These are phyloP conservation scores for Ganoderma sinense DNA, from an alignment of 1,284 basidiomycete genomes.

Conservation along the genomic window DNA sequence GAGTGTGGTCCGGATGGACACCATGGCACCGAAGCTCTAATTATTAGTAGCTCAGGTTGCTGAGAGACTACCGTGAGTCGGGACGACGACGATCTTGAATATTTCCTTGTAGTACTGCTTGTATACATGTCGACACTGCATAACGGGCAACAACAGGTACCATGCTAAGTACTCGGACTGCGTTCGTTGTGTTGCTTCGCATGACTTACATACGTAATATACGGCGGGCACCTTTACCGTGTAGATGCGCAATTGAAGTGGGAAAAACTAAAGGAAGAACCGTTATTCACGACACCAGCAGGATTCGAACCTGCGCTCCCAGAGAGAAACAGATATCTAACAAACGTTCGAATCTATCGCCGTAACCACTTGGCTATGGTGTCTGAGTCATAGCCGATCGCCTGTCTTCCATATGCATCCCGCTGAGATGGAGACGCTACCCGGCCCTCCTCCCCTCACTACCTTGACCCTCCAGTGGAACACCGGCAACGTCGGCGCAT, in stretches of 20 bases:
- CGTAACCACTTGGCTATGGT: neutral
- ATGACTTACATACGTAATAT: too few relatives aligned
- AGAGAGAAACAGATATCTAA: slow-evolving; percentile 32
- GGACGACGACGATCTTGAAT: neutral
- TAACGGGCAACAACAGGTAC: too few relatives aligned
- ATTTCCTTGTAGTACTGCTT: neutral
- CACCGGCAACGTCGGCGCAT: too few relatives aligned
- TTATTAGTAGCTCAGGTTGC: neutral
- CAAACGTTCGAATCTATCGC: slow-evolving; percentile 32
- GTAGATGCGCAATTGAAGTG: neutral
- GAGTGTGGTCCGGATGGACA: slow-evolving; percentile 30
- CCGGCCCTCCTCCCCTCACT: too few relatives aligned
- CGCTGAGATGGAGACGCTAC: too few relatives aligned
- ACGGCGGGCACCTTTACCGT: too few relatives aligned
- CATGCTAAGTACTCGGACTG: too few relatives aligned
- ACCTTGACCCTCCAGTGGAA: too few relatives aligned
- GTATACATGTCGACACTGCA: too few relatives aligned
- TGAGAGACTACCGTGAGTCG: neutral
- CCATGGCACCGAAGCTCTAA: slow-evolving; percentile 25
- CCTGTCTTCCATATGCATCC: too few relatives aligned
- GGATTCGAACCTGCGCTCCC: slow-evolving; percentile 38
- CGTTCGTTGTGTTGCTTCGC: too few relatives aligned
- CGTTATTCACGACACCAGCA: slow-evolving; percentile 28
- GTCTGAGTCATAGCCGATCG: too few relatives aligned
- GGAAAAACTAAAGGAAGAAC: neutral